Base-by-base conservation (phyloP, 2,329 filamentous ascomycete species). In the Colletotrichum tabaci region DNA sequence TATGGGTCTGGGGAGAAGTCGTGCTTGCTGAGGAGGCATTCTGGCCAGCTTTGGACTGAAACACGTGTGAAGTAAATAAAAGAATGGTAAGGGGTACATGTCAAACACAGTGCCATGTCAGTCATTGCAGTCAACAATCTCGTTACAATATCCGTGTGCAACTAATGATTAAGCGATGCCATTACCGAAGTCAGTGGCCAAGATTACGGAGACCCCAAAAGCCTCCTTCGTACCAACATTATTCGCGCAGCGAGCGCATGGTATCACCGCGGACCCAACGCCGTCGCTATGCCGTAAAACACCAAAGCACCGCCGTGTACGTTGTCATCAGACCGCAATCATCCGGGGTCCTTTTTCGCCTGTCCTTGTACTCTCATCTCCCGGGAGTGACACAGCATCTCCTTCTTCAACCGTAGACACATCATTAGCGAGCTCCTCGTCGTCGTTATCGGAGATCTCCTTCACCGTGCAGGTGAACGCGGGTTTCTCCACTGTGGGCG, bases 11-110 rank as follows among this genome's bases (percentile, higher is more conserved):
- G 82, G 81, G 76, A 67, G 84, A 85, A 67, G 84, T 91, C 44
- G 76, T 92, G 72, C 84, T 84, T 69, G 84, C 90, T 10, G 90
- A 92, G 79, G 84, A 85, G 75, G 80, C 81, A 1, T 92, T 92
- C 77, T 92, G 89, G 90, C 89, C 89, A 15, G 56, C 53, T 30
- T 10, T 52, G 42, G 38, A 52, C 26, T 50, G 21, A 55, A 38
- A 42, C 23, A 56, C 47, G 52, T 3, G 42, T 42, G 35, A 13
- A 6, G 7, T 10, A 8, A 23, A 38, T 10, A 9, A 38, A 35
- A 35, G 30, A 23, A 42, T 18, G 3, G 4, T 23, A 13, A n/a
- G 16, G 6, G 12, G n/a, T 42, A n/a, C 13, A 16, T 42, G 13
- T 23, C 12, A 35, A 21, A 18, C 13, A 21, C 52, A 38, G 53